Evolutionary conservation across 192 early-diverging fungal genomes (phyloP).

Genomic region (Entomortierella parvispora): DNA sequence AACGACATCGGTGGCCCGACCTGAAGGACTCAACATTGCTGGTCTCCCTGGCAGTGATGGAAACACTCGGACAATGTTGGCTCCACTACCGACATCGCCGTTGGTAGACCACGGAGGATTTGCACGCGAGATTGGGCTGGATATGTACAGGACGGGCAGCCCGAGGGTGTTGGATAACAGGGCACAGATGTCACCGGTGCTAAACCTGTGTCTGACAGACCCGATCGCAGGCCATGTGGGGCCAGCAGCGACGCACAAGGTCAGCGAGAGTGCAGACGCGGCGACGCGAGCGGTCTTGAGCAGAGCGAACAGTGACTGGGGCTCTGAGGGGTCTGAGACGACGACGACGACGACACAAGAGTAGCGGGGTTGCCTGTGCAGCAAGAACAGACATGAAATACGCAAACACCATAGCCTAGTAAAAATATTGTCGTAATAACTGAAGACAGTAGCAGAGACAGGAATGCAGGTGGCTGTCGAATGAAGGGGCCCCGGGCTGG

Average conservation of each 20-base stretch:
- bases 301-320: too few relatives aligned
- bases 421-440: too few relatives aligned
- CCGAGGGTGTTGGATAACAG: neutral
- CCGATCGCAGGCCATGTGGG: neutral
- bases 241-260: neutral
- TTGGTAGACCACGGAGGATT: constrained; percentile 14
- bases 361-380: too few relatives aligned
- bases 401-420: too few relatives aligned
- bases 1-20: neutral
- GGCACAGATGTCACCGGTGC: constrained; percentile 17
- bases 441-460: too few relatives aligned
- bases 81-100: neutral
- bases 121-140: constrained; percentile 36
- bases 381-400: too few relatives aligned
- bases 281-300: constrained; percentile 1
- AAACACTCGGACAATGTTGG: too few relatives aligned
- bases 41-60: too few relatives aligned
- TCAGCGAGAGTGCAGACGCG: constrained; percentile 9
- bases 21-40: neutral
- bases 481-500: too few relatives aligned
- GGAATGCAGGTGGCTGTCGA: too few relatives aligned
- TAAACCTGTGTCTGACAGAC: constrained; percentile 23
- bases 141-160: constrained; percentile 10
- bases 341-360: too few relatives aligned
- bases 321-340: too few relatives aligned